A percentile compares a stretch with the other conserved stretches of the same genome.
Evolutionary conservation across 192 early-diverging fungal genomes (phyloP).

Genomic region (Geranomyces variabilis): DNA sequence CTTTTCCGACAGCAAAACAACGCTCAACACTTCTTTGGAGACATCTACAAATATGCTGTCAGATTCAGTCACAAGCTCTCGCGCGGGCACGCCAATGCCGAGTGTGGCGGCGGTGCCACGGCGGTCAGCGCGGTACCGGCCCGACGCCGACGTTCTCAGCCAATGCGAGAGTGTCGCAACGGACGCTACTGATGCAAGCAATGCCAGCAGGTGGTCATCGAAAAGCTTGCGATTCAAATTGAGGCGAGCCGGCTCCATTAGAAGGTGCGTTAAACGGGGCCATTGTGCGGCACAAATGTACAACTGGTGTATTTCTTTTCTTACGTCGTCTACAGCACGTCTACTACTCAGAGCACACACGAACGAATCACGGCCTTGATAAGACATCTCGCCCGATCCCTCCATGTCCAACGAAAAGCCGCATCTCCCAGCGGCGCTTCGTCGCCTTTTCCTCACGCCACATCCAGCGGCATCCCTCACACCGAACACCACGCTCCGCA

Average conservation of each 20-base stretch:
- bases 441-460: not conserved
- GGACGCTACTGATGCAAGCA: not conserved
- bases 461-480: not conserved
- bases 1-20: too few relatives aligned
- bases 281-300: not conserved
- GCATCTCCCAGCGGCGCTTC: not conserved
- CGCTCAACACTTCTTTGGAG: too few relatives aligned
- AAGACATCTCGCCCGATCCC: constrained; percentile 11
- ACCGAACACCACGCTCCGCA: not conserved
- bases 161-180: constrained; percentile 13
- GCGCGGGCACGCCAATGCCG: constrained; percentile 11
- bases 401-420: not conserved
- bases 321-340: not conserved
- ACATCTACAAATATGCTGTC: too few relatives aligned
- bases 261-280: constrained; percentile 2
- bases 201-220: constrained; percentile 4
- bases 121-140: not conserved
- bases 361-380: constrained; percentile 4
- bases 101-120: not conserved
- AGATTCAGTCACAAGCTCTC: not conserved
- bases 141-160: constrained; percentile 3
- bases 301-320: not conserved
- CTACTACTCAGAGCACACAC: constrained; percentile 19
- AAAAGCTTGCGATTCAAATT: not conserved
- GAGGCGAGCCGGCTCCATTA: constrained; percentile 4